Evolutionary conservation across 2,329 filamentous ascomycete species (phyloP), one percentile per base, ranked within the genome.

Genomic region (Colletotrichum sidae): DNA sequence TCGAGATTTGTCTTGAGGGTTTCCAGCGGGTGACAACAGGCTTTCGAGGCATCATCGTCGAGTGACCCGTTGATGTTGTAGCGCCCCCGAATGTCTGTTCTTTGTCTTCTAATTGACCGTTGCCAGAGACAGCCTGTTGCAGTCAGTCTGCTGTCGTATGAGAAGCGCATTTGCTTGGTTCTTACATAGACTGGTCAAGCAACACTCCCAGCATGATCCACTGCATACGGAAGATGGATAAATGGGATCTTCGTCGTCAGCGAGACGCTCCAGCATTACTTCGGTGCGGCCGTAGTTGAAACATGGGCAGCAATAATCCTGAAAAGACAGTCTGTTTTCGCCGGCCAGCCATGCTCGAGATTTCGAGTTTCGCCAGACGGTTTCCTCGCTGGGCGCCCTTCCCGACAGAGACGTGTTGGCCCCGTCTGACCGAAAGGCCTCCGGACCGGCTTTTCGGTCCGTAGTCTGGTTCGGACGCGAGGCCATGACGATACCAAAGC

Each of bases 221-320:
- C 41, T 58, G 47, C 51, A 61, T 25, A 33, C 38, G 4, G 51
- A 60, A 17, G 50, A 44, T 15, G 61, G 61, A 55, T 38, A 39
- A 13, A 65, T 35, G 12, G 61, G 61, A 12, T 65, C 61, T 51
- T 65, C 61, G 8, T 38, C 46, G 51, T 61, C 60, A 38, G 61
- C 57, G 42, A 41, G 52, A 15, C 61, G 50, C 41, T 65, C 61
- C 6, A 65, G 39, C 35, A 38, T 65, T 41, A 61, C 61, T 12
- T 51, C 61, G 8, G 61, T 65, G 15, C 53, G 51, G 17, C 50
- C 57, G 46, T 65, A 65, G 8, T 46, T 45, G 4, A 46, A 10
- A 46, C 61, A 55, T 51, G 61, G 51, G 17, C 57, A 65, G 41
- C 50, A 60, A 11, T 39, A 38, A 33, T 42, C 47, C 39, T 51